Percentiles rank a stretch among this genome's conserved stretches.
These are phyloP conservation scores for Eucalyptus caleyi DNA, from an alignment of 345 rosid species.

Conservation along the genomic window DNA sequence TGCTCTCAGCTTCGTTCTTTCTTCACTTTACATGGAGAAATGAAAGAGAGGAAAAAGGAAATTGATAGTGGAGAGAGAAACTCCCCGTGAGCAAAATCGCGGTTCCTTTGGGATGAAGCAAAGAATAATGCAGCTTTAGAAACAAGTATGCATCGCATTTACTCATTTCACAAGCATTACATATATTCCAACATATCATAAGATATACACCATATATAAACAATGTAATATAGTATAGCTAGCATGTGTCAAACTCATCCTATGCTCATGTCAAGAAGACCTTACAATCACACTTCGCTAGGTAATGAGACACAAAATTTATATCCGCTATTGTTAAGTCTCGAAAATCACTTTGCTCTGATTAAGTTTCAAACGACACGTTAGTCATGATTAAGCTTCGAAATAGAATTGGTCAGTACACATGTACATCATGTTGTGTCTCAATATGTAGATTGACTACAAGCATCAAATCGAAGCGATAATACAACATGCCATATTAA, in stretches of 20 bases:
- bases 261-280: not conserved
- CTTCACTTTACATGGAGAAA: not conserved
- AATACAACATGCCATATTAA: not conserved
- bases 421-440: not conserved
- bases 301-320: not conserved
- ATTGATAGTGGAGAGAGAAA: not conserved
- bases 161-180: not conserved
- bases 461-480: not conserved
- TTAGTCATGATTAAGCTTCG: rapidly evolving
- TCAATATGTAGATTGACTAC: not conserved
- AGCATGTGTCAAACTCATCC: not conserved
- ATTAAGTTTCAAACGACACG: rapidly evolving
- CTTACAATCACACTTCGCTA: rapidly evolving
- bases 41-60: not conserved
- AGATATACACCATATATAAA: not conserved
- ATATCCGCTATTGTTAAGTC: rapidly evolving
- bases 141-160: not conserved
- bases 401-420: not conserved
- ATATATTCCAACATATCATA: not conserved
- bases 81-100: not conserved
- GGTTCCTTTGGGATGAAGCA: not conserved
- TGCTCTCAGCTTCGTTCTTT: too few relatives aligned
- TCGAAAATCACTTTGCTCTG: not conserved
- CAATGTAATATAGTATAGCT: not conserved
- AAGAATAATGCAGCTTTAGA: not conserved